These are phyloP conservation scores for Colletotrichum caudatum DNA, from an alignment of 2,329 filamentous ascomycete species.

Conservation along the genomic window DNA sequence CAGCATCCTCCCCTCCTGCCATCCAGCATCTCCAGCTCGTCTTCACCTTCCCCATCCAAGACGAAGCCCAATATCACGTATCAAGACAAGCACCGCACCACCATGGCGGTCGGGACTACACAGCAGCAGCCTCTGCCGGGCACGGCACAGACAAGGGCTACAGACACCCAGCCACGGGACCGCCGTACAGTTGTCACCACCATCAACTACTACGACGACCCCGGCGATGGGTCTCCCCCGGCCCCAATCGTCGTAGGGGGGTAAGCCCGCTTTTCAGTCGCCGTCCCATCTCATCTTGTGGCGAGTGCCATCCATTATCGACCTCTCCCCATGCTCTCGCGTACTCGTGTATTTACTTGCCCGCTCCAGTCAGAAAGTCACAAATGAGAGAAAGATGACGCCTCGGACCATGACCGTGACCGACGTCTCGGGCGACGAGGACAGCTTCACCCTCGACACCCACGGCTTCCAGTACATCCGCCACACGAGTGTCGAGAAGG, in stretches of 20 bases:
- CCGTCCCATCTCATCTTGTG: conserved; percentile 7
- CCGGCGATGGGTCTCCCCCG: conserved; percentile 42
- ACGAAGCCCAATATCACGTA: not conserved
- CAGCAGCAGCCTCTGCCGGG: not conserved
- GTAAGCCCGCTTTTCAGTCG: conserved; percentile 37
- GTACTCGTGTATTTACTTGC: conserved; percentile 19
- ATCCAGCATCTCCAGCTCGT: not conserved
- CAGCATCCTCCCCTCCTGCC: conserved; percentile 26
- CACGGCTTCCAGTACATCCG: conserved; percentile 67
- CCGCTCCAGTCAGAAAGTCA: conserved; percentile 55
- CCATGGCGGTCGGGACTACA: conserved; percentile 19
- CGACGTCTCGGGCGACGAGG: conserved; percentile 73
- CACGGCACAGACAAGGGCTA: conserved; percentile 2
- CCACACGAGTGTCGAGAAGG: conserved; percentile 65
- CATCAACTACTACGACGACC: conserved; percentile 43
- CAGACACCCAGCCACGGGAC: conserved; percentile 6
- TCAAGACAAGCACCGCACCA: no score
- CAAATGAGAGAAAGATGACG: conserved; percentile 78
- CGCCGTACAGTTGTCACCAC: conserved; percentile 36
- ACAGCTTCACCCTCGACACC: conserved; percentile 70
- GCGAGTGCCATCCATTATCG: not conserved
- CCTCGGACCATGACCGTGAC: conserved; percentile 63
- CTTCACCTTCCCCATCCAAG: not conserved
- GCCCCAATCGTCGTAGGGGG: conserved; percentile 42
- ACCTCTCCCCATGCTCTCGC: not conserved